phyloP scores from a whole-genome alignment of 106 monocot species.

The Dendrobium chrysotoxum region DNA sequence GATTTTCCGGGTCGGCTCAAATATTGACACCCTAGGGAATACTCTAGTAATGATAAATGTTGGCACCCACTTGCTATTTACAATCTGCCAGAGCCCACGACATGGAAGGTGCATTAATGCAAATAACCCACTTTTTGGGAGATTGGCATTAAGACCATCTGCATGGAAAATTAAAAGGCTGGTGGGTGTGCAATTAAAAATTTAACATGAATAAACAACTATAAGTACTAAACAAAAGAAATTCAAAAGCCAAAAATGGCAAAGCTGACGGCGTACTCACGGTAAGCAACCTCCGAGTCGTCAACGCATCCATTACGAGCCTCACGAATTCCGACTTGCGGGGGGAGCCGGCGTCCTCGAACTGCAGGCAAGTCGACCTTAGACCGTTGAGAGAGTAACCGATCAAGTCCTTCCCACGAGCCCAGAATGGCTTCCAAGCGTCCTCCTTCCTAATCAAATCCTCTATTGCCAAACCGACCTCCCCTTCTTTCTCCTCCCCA shows the following conservation, averaged over 20 bases:
- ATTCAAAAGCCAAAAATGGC: background rate
- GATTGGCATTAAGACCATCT: too few relatives aligned
- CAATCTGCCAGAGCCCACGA: too few relatives aligned
- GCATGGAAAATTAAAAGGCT: too few relatives aligned
- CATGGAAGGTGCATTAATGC: too few relatives aligned
- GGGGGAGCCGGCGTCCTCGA: constrained; percentile 24
- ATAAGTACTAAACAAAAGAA: background rate
- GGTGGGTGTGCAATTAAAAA: too few relatives aligned
- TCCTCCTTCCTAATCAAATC: constrained; percentile 45
- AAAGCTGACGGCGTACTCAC: constrained; percentile 21
- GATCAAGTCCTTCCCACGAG: constrained; percentile 44
- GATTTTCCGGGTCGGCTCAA: too few relatives aligned
- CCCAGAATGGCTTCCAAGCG: constrained; percentile 56
- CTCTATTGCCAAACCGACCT: constrained; percentile 30
- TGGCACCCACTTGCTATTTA: too few relatives aligned
- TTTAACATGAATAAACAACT: too few relatives aligned
- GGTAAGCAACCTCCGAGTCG: constrained; percentile 30
- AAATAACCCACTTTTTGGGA: too few relatives aligned
- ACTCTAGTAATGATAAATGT: too few relatives aligned
- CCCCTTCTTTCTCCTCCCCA: constrained; percentile 11
- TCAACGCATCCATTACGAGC: constrained; percentile 16
- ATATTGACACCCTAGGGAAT: too few relatives aligned
- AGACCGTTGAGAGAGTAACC: constrained; percentile 61
- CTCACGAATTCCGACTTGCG: constrained; percentile 30
- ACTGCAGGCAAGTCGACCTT: constrained; percentile 23